A percentile compares a stretch with the other conserved stretches of the same genome.
Conservation (phyloP, 163 green algal species). For the Prototheca stagnorum region DNA sequence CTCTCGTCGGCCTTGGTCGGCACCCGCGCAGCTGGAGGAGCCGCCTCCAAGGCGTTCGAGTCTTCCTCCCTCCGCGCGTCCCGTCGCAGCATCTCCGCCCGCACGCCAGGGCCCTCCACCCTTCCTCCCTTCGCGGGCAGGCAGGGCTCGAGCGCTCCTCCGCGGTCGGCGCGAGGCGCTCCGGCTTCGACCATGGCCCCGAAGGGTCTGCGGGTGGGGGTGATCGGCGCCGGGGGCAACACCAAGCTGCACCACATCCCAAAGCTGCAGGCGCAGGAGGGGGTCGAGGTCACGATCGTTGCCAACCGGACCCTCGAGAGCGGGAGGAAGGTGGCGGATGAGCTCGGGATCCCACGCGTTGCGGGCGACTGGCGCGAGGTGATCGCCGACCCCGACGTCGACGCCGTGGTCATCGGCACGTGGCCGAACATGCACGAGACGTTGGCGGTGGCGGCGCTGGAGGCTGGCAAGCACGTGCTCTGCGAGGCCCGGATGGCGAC, state of each 20-base stretch:
- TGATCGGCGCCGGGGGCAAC: conserved; percentile 12
- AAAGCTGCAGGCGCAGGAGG: conserved; percentile 11
- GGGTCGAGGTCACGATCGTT: conserved; percentile 10
- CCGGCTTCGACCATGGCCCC: too few species aligned
- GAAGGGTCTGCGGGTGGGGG: not conserved
- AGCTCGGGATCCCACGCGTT: conserved; percentile 10
- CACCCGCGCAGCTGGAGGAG: too few species aligned
- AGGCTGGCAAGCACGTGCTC: conserved; percentile 25
- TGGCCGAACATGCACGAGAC: conserved; percentile 23
- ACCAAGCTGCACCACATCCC: conserved; percentile 24
- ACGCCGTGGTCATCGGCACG: conserved; percentile 25
- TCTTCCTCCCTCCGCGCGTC: too few species aligned
- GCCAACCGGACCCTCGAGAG: conserved; percentile 13
- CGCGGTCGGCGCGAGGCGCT: too few species aligned
- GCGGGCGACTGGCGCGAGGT: conserved; percentile 13
- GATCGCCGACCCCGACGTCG: conserved; percentile 9
- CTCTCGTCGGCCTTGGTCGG: too few species aligned
- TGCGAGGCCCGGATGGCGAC: conserved; percentile 24
- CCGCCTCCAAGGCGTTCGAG: too few species aligned
- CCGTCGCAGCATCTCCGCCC: too few species aligned
- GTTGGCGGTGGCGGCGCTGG: conserved; percentile 10
- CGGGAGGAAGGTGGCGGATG: conserved; percentile 1
- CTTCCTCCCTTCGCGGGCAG: too few species aligned
- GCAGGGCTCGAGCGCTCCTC: too few species aligned
- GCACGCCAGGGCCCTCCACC: too few species aligned